phyloP scores from a whole-genome alignment of 148 eudicot genomes.

The Salicornia ramosissima region DNA sequence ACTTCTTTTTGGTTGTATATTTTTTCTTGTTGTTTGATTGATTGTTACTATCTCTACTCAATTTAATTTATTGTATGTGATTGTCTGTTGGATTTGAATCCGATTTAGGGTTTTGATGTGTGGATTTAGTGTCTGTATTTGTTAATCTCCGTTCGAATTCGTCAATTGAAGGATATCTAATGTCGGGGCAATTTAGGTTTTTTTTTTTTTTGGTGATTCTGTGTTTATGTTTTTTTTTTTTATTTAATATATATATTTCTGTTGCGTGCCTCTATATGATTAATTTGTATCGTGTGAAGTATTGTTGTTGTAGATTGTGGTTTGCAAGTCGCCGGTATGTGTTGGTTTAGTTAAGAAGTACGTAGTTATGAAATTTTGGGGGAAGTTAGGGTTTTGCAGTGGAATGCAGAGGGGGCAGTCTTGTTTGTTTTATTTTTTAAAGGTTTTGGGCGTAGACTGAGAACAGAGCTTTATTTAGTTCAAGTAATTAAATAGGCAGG shows the following conservation, averaged over 20 bases:
- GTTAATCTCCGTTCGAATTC: constrained; percentile 2
- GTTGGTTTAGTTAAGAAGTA: background rate
- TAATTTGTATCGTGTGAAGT: background rate
- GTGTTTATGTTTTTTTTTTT: background rate
- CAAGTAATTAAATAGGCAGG: background rate
- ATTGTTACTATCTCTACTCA: constrained; percentile 3
- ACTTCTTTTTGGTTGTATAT: background rate
- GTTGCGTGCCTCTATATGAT: background rate
- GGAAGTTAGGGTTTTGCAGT: background rate
- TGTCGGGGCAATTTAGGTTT: background rate
- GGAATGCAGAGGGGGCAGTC: background rate
- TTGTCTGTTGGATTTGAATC: background rate
- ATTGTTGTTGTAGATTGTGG: background rate
- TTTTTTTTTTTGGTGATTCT: background rate
- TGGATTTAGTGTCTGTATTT: constrained; percentile 7
- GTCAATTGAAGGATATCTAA: background rate
- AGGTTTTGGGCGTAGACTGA: too few species aligned
- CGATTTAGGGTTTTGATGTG: background rate
- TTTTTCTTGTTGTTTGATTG: background rate
- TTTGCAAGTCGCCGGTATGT: background rate
- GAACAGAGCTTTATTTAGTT: too few species aligned
- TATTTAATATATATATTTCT: too few species aligned
- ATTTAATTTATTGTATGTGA: background rate
- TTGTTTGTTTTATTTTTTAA: background rate
- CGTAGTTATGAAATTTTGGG: background rate